Evolutionary conservation across 805 yeast genomes (phyloP), one percentile per base, ranked within the genome.

Genomic region (Suhomyces vadensis): DNA sequence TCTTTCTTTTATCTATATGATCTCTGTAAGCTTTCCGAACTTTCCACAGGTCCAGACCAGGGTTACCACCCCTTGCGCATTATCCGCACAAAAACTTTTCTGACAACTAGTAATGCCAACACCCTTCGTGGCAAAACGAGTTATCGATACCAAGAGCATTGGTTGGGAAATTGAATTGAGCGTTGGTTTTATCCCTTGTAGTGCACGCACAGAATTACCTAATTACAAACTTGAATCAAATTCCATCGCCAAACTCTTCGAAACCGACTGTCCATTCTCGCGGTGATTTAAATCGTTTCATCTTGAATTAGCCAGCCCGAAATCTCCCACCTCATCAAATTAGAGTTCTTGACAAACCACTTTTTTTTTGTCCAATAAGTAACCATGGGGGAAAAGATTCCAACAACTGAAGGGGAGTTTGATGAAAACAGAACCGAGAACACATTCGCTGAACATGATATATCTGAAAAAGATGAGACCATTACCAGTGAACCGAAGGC

Each of bases 401-500:
- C 31, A 27, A 13, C 31, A n/a, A n/a, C 31, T 13, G 31, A 13
- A 27, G 14, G 14, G 6, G 16, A 27, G 31, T 27, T 13, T 13
- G 4, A 27, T 3, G 31, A 27, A 11, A 2, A 14, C 31, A 27
- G 16, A 5, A 14, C 16, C 5, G 31, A 27, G n/a, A n/a, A n/a
- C 8, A 27, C 31, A 8, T 27, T 27, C 4, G 31, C 31, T 27
- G 31, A 27, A 3, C 31, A n/a, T 9, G 19, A 29, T 8, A 3
- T 6, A 29, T 29, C 33, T 14, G 33, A 13, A 27, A 20, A 29
- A 9, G 42, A 39, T 13, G 25, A 31, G 8, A n/a, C 39, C 35
- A 33, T 38, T 29, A 19, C 25, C 39, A 38, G 16, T 11, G 47
- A 47, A 22, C 50, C 47, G 5, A 20, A 37, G 17, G 21, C 37